Evolutionary conservation across 2,329 filamentous ascomycete species (phyloP).

Genomic region (Trichoderma asperellum): DNA sequence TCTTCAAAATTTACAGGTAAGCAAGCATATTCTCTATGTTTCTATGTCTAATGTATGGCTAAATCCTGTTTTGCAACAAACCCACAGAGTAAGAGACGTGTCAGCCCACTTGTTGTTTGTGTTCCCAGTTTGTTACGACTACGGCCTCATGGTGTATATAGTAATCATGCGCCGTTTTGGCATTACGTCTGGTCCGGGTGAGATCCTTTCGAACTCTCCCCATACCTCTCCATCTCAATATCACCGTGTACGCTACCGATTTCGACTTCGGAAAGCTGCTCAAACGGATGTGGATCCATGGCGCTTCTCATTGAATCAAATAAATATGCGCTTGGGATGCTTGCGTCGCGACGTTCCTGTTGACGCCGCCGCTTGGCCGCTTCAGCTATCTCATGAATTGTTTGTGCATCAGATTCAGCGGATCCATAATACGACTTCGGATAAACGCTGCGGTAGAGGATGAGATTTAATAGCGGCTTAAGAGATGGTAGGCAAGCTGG

Average conservation of each 20-base stretch:
- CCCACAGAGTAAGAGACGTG: not conserved
- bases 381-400: not conserved
- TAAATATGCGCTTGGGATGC: conserved; percentile 7
- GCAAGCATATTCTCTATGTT: not conserved
- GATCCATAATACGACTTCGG: not conserved
- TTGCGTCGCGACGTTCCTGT: not conserved
- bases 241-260: not conserved
- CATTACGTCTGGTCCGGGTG: not conserved
- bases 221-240: conserved; percentile 9
- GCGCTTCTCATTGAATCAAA: conserved; percentile 12
- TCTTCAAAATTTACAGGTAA: not conserved
- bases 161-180: not conserved
- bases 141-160: not conserved
- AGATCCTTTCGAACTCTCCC: not conserved
- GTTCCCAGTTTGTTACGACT: not conserved
- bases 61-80: not conserved
- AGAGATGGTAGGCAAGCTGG: conserved; percentile 25
- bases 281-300: conserved; percentile 5
- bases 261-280: not conserved
- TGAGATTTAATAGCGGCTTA: conserved; percentile 20
- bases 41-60: not conserved
- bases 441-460: conserved; percentile 14
- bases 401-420: not conserved
- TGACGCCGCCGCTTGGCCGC: conserved; percentile 12
- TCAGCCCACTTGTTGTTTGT: not conserved